Evolutionary conservation across 2,329 filamentous ascomycete species (phyloP).

Genomic region (Helicocarpus griseus): DNA sequence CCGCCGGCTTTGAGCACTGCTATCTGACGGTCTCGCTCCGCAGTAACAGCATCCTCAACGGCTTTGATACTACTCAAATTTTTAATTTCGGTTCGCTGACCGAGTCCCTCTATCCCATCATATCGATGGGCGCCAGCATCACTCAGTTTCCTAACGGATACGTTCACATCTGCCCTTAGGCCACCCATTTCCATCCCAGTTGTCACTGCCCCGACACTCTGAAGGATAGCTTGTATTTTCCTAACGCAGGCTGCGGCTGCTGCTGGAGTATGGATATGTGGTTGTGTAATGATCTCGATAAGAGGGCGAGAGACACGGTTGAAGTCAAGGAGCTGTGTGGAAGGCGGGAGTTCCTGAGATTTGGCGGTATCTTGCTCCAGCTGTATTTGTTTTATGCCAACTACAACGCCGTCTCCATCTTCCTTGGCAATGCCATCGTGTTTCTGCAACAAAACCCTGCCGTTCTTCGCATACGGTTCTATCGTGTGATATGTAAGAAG

Average conservation of each 20-base stretch:
- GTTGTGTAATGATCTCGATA: constrained; percentile 89
- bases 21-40: constrained; percentile 85
- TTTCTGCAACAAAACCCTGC: constrained; percentile 57
- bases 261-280: constrained; percentile 75
- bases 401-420: constrained; percentile 58
- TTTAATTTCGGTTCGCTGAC: constrained; percentile 92
- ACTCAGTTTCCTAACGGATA: constrained; percentile 62
- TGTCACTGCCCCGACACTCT: constrained; percentile 72
- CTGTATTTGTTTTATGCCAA: constrained; percentile 89
- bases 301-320: constrained; percentile 86
- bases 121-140: constrained; percentile 42
- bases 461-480: constrained; percentile 58
- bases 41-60: constrained; percentile 86
- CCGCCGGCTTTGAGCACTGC: constrained; percentile 65
- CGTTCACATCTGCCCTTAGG: constrained; percentile 86
- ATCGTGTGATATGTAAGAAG: constrained; percentile 2
- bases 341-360: constrained; percentile 67
- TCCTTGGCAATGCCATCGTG: constrained; percentile 72
- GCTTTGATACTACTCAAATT: constrained; percentile 92
- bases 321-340: constrained; percentile 75
- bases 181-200: constrained; percentile 91
- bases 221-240: constrained; percentile 75
- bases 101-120: constrained; percentile 53
- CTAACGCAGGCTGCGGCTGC: constrained; percentile 82
- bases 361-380: constrained; percentile 98